A percentile compares a stretch with the other conserved stretches of the same genome.
Evolutionary conservation across 192 early-diverging fungal species (phyloP).

Genomic region (Coemansia sp.): DNA sequence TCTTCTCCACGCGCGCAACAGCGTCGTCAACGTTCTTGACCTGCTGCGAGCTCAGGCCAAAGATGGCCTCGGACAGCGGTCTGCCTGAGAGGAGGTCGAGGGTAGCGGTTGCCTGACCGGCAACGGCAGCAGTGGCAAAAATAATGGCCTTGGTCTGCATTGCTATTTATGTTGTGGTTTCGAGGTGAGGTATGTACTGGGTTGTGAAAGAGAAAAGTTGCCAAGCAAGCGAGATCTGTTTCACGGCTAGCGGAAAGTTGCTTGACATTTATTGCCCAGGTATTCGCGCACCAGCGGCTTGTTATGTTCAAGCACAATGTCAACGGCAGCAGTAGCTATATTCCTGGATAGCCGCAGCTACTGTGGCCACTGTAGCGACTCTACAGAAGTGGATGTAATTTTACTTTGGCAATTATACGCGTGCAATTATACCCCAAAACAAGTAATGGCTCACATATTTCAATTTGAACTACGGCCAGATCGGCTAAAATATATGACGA

Average conservation of each 20-base stretch:
- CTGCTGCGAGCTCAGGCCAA: constrained; percentile 41
- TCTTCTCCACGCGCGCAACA: constrained; percentile 30
- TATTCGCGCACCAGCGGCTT: no score
- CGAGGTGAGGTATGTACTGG: background rate
- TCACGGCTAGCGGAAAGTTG: background rate
- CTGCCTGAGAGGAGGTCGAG: constrained; percentile 42
- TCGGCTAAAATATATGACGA: background rate
- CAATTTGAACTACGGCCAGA: no score
- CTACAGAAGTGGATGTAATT: no score
- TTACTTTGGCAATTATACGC: no score
- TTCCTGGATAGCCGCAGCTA: no score
- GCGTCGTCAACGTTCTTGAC: constrained; percentile 46
- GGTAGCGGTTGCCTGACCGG: constrained; percentile 39
- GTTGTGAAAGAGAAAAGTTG: background rate
- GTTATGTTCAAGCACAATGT: no score
- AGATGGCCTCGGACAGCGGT: constrained; percentile 46
- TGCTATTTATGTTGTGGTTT: background rate
- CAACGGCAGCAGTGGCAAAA: constrained; percentile 15
- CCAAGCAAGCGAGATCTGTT: background rate
- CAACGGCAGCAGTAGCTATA: no score
- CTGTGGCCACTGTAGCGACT: no score
- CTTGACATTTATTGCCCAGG: background rate
- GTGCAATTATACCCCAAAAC: no score
- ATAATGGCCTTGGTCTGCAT: constrained; percentile 34
- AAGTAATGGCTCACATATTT: no score